A percentile compares a stretch with the other conserved stretches of the same genome.
Conservation (phyloP, 345 rosid species). For the Boechera stricta region DNA sequence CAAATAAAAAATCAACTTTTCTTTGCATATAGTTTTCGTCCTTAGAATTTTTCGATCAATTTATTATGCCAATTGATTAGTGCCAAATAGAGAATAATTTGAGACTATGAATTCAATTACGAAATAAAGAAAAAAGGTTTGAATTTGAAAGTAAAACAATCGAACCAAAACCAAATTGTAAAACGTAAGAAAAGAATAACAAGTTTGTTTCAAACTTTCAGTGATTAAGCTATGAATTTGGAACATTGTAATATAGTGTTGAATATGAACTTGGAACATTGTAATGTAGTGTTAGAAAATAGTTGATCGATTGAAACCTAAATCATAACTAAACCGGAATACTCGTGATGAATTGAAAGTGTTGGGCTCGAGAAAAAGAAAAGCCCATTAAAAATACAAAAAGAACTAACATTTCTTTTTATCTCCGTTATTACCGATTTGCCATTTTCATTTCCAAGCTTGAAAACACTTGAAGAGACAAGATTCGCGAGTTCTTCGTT, state of each 20-base stretch:
- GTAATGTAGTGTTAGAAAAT: too few relatives aligned
- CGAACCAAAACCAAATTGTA: too few relatives aligned
- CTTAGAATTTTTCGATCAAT: background rate
- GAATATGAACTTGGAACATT: too few relatives aligned
- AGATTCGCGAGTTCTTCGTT: constrained; percentile 27
- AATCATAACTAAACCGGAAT: background rate
- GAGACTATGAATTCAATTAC: background rate
- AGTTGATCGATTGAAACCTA: too few relatives aligned
- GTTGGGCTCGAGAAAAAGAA: background rate
- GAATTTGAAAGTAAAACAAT: background rate
- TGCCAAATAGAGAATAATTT: background rate
- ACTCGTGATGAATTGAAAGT: background rate
- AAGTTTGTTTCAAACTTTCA: too few relatives aligned
- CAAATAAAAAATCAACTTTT: background rate
- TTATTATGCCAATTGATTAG: background rate
- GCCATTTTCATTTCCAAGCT: constrained; percentile 15
- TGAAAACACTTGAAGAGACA: constrained; percentile 3
- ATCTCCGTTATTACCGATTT: background rate
- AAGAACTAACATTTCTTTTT: too few relatives aligned
- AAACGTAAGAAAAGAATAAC: too few relatives aligned
- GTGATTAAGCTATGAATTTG: too few relatives aligned
- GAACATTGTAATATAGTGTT: too few relatives aligned
- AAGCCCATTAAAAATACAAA: constrained; percentile 4
- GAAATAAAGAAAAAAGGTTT: background rate
- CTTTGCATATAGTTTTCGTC: background rate